Evolutionary conservation across 2,329 filamentous ascomycete species (phyloP).

Genomic region (Colletotrichum costaricense): DNA sequence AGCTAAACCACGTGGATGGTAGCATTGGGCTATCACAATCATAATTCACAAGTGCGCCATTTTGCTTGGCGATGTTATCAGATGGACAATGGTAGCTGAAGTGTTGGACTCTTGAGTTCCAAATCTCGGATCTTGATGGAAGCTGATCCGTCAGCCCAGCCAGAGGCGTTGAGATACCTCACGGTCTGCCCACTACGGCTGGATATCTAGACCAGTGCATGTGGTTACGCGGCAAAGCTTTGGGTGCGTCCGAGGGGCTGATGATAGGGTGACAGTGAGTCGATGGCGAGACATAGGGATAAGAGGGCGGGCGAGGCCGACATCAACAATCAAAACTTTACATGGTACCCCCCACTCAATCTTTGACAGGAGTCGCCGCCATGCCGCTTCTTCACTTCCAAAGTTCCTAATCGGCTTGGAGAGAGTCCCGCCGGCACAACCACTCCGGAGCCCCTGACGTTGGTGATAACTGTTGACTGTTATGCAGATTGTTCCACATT

Average conservation of each 20-base stretch:
- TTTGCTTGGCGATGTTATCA: neutral
- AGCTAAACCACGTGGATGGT: neutral
- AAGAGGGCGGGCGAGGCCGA: neutral
- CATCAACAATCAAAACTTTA: neutral
- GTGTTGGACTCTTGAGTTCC: neutral
- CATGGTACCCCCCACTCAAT: neutral
- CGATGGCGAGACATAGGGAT: neutral
- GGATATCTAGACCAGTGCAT: neutral
- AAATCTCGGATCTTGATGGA: neutral
- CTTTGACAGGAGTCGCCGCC: neutral
- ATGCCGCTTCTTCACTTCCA: neutral
- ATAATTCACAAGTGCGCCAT: neutral
- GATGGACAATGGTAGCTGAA: neutral
- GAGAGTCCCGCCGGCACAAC: too few relatives aligned
- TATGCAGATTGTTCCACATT: too few relatives aligned
- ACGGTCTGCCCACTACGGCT: neutral
- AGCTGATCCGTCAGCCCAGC: neutral
- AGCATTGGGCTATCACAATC: neutral
- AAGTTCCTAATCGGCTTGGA: too few relatives aligned
- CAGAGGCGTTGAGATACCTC: neutral
- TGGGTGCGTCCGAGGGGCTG: neutral
- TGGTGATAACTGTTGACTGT: too few relatives aligned
- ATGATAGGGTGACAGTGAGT: neutral
- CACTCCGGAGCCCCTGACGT: too few relatives aligned
- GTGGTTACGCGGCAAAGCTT: neutral